Evolutionary conservation across 257 asterid genomes (phyloP).

Genomic region (Solanum peruvianum): DNA sequence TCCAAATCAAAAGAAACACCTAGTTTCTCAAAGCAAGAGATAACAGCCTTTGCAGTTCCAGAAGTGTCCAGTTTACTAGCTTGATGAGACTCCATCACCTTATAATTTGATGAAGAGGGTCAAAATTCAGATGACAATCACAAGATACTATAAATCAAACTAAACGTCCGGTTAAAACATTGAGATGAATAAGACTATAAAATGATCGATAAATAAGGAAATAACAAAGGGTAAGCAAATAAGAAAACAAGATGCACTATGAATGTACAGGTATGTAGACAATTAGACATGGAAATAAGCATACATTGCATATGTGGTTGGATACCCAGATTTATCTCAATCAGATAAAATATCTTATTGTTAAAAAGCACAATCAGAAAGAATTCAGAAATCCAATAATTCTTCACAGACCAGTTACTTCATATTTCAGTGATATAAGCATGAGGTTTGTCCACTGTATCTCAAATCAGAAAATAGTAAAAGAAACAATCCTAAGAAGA

Average conservation of each 20-base stretch:
- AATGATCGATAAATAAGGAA: neutral
- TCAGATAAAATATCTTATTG: neutral
- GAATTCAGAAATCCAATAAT: neutral
- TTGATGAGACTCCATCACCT: constrained; percentile 99
- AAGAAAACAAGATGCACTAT: neutral
- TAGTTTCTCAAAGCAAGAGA: constrained; percentile 82
- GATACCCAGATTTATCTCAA: neutral
- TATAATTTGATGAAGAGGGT: neutral
- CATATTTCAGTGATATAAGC: neutral
- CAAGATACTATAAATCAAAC: neutral
- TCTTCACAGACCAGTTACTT: neutral
- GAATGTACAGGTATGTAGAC: neutral
- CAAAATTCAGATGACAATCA: neutral
- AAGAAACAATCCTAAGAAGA: neutral
- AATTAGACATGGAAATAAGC: neutral
- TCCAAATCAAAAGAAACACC: constrained; percentile 69
- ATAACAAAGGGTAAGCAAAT: neutral
- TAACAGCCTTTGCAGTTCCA: constrained; percentile 95
- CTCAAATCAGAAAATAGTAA: neutral
- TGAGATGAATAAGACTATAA: neutral
- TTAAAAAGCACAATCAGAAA: neutral
- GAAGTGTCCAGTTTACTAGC: constrained; percentile 82
- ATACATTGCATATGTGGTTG: neutral
- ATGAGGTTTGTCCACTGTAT: neutral
- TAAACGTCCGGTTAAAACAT: neutral